Evolutionary conservation across 768 basidiomycete species (phyloP).

Genomic region (Mycena chlorophos): DNA sequence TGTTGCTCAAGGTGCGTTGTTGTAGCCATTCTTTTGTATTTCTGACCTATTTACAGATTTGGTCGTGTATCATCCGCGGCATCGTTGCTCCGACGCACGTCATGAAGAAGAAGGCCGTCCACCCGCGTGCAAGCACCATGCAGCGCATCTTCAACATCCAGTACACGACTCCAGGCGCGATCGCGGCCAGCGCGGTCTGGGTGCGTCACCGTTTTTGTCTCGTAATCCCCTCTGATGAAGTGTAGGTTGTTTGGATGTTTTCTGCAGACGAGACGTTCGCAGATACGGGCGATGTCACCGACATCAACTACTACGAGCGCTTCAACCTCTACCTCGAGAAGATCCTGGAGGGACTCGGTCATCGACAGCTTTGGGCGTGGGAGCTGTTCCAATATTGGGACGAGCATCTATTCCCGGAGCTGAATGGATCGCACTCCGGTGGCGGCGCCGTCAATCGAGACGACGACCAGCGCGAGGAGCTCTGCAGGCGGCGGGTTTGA

Average conservation of each 20-base stretch:
- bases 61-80: not conserved
- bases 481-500: not conserved
- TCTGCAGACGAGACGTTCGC: not conserved
- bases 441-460: no score
- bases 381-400: not conserved
- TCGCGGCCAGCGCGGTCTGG: not conserved
- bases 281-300: not conserved
- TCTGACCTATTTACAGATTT: not conserved
- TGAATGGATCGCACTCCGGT: not conserved
- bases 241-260: conserved; percentile 1
- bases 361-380: not conserved
- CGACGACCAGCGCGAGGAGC: not conserved
- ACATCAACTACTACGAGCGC: not conserved
- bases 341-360: not conserved
- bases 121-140: not conserved
- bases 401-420: not conserved
- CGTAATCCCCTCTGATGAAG: not conserved
- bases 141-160: not conserved
- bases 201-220: not conserved
- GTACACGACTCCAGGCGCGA: conserved; percentile 1
- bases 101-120: not conserved
- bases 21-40: not conserved
- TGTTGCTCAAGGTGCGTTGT: not conserved
- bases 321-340: not conserved
- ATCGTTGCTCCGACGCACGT: not conserved